Evolutionary conservation across 495 filamentous ascomycete genomes (phyloP), one percentile per base, ranked within the genome.

Genomic region (Penicillium odoratum): DNA sequence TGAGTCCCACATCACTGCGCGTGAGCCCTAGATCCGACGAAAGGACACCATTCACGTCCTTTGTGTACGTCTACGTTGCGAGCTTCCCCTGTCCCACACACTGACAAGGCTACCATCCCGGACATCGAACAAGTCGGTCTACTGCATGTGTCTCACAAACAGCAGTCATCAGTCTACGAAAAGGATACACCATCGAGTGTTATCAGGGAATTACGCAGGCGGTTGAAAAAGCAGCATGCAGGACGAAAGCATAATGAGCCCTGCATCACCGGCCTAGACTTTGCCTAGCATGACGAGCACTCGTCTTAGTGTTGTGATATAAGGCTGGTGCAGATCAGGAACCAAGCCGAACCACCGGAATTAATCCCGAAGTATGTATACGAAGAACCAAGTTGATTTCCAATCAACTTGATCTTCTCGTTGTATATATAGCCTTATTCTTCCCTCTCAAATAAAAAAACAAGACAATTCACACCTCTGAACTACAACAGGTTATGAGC

Each of bases 121-220:
- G 30, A 7, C 45, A 30, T 48, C 21, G 45, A 48, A 48, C 21
- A 30, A 13, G 9, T 30, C 30, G 45, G 15, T 48, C 11, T 48
- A 48, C 26, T 48, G 26, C 26, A 48, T 16, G 25, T 48, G 26
- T 48, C 25, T 48, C 21, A 48, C 13, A 11, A 13, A 48, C 6
- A 30, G 45, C 8, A 48, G 45, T 48, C 45, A 48, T 48, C 26
- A 30, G 45, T 48, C 45, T 30, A 48, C 45, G 45, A 29, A 11
- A 48, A 48, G 45, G 26, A 29, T 48, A 45, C 7, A 45, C 9
- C 18, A 45, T 30, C 26, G 26, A 30, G 26, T 48, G 21, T 21
- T 28, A 48, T 48, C 26, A 48, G 45, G 45, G 45, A 15, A 48
- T 26, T 28, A 48, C 21, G 21, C 21, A 21, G 21, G 21, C 21